Percentiles rank a stretch among this genome's conserved stretches.
phyloP scores from a whole-genome alignment of 2,329 filamentous ascomycete genomes.

The Nectriaceae sp. region DNA sequence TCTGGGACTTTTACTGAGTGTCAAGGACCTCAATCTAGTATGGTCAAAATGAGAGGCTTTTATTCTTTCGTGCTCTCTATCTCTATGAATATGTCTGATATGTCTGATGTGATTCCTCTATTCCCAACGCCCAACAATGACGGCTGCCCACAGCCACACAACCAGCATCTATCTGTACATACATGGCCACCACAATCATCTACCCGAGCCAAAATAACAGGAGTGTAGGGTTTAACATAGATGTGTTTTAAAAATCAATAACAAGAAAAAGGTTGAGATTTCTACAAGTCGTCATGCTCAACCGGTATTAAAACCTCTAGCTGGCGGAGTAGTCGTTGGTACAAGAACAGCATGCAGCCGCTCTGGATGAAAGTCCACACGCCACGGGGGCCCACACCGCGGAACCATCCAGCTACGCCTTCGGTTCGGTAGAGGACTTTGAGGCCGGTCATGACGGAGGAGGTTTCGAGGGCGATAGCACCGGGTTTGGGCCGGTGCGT shows the following conservation, averaged over 20 bases:
- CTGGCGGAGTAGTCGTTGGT: constrained; percentile 81
- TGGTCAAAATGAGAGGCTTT: constrained; percentile 26
- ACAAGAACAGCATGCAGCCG: constrained; percentile 93
- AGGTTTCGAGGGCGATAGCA: constrained; percentile 80
- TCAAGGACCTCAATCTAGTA: too few species aligned
- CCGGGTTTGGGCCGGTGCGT: constrained; percentile 80
- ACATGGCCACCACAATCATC: constrained; percentile 25
- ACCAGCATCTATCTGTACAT: constrained; percentile 28
- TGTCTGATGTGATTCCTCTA: constrained; percentile 26
- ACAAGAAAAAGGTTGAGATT: not conserved
- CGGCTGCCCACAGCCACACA: constrained; percentile 17
- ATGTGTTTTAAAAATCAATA: not conserved
- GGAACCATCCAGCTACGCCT: constrained; percentile 87
- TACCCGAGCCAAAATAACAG: constrained; percentile 9
- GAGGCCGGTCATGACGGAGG: constrained; percentile 82
- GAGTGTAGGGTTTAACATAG: not conserved
- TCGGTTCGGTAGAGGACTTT: constrained; percentile 88
- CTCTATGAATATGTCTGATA: constrained; percentile 27
- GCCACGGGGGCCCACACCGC: constrained; percentile 86
- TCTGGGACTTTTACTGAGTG: not conserved
- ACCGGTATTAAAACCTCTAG: constrained; percentile 57
- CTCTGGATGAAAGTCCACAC: constrained; percentile 99
- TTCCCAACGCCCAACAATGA: constrained; percentile 34
- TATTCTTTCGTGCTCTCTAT: constrained; percentile 26
- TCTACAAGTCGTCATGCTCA: constrained; percentile 30